Evolutionary conservation across 208 protist genomes (phyloP), one percentile per base, ranked within the genome.

Genomic region (Tritrichomonas musculus): DNA sequence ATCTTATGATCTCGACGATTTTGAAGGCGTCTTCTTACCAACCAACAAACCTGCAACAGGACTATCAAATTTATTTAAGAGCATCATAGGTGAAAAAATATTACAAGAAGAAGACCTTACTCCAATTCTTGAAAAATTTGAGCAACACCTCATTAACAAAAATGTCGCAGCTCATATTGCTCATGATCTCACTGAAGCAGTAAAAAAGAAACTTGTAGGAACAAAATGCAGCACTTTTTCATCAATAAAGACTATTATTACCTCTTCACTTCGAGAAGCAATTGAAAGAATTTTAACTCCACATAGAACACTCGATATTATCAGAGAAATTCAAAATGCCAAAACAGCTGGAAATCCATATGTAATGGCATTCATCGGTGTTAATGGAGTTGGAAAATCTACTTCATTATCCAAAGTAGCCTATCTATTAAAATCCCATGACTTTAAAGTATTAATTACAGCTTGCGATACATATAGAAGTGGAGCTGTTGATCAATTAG

Each of bases 311-410:
- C 44, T 92, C 14, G 73, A 94, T 92, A 55, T 94, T 36, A 92
- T 93, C 65, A 47, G 82, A 41, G 33, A 96, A 97, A 50, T 97
- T 96, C 0, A 77, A 92, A 57, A 60, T 33, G 65, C 93, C 20
- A 9, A 36, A 84, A 33, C 20, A 30, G 3, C 97, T 36, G 94
- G 96, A 25, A 94, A 97, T 55, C 98, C 98, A 5, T 99, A 98
- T 96, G 96, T 97, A 0, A 99, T 99, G 77, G 97, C 98, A 33
- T 97, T 99, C 33, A 97, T 97, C 93, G 99, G 99, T 69, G 98
- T 99, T n/a, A 99, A 99, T 95, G 99, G 99, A 65, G 98, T 99
- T 1, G 99, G 99, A 55, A 99, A 99, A 96, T 98, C 97, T 0
- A 99, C 98, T 1, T 98, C 97, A n/a, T 96, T 99, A 9, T 96